Base-by-base conservation (phyloP, 2,329 filamentous ascomycete genomes). In the Diaporthe amygdali region DNA sequence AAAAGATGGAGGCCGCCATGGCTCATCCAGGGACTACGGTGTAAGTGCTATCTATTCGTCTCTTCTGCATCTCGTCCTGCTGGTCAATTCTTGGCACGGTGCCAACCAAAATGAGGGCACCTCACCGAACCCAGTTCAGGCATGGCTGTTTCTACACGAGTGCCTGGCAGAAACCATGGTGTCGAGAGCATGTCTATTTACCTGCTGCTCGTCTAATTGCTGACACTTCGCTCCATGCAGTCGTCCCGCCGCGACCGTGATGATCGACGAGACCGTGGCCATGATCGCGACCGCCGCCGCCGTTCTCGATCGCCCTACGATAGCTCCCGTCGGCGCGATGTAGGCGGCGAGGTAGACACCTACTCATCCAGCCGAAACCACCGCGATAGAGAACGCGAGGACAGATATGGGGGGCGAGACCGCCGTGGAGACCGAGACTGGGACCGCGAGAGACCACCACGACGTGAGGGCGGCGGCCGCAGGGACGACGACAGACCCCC, bases 281-380 rank as follows among this genome's bases (percentile, higher is more conserved):
- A 84, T 71, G 82, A 84, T 56, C 79, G 83, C 75, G 80, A 83
- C 74, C 82, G 88, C 75, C 88, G 92, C 78, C 89, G 95, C 83
- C 93, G 96, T 75, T 97, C 95, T 73, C 91, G 96, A 79, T 98
- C 96, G 22, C 95, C 95, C 71, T 91, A 93, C 77, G 91, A 94
- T 79, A 88, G 89, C 78, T 86, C 90, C 75, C 89, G 92, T 71
- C 91, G 94, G 76, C 93, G 93, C 76, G 93, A 96, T 66, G 90
- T 89, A 69, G 92, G 94, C 76, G 88, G 90, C 81, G 88, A 90
- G 71, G 79, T 77, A 54, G 95, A 98, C 82, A 91, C 93, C 70
- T 98, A 98, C 84, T 97, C 95, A 25, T 95, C 94, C 7, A 97
- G 95, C 82, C 93, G 96, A 76, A 95, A 92, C 84, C 97, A 97